These are phyloP conservation scores for Dryas alaskensis DNA, from an alignment of 306 rosid genomes.

Conservation along the genomic window DNA sequence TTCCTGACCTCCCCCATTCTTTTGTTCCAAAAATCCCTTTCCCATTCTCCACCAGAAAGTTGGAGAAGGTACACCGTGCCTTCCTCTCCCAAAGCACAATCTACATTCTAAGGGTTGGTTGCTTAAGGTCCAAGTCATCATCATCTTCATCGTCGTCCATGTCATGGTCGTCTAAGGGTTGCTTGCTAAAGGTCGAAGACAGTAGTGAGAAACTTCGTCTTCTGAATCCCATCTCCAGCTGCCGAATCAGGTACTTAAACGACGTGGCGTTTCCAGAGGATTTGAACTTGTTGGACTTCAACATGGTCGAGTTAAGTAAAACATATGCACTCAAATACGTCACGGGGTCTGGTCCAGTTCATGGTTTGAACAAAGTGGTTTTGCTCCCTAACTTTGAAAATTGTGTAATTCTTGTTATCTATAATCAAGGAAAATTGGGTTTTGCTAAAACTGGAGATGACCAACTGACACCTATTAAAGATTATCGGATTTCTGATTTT, in stretches of 20 bases:
- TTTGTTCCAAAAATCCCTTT: constrained; percentile 5
- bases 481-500: constrained; percentile 30
- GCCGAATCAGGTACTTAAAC: neutral
- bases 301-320: constrained; percentile 18
- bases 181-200: constrained; percentile 33
- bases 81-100: constrained; percentile 26
- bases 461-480: constrained; percentile 40
- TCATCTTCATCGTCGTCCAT: neutral
- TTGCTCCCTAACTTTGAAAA: constrained; percentile 37
- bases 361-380: constrained; percentile 41
- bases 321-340: constrained; percentile 16
- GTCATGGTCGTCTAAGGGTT: constrained; percentile 6
- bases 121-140: neutral
- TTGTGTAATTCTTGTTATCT: constrained; percentile 37
- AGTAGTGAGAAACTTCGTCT: constrained; percentile 19
- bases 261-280: neutral
- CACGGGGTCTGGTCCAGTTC: neutral
- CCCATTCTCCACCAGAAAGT: neutral
- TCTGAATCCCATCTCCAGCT: constrained; percentile 26
- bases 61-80: neutral
- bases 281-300: constrained; percentile 21
- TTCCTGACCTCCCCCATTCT: constrained; percentile 14
- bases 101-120: neutral
- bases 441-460: constrained; percentile 43
- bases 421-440: constrained; percentile 43